These are phyloP conservation scores for Fusarium paranaense DNA, from an alignment of 2,329 filamentous ascomycete genomes.

Conservation along the genomic window DNA sequence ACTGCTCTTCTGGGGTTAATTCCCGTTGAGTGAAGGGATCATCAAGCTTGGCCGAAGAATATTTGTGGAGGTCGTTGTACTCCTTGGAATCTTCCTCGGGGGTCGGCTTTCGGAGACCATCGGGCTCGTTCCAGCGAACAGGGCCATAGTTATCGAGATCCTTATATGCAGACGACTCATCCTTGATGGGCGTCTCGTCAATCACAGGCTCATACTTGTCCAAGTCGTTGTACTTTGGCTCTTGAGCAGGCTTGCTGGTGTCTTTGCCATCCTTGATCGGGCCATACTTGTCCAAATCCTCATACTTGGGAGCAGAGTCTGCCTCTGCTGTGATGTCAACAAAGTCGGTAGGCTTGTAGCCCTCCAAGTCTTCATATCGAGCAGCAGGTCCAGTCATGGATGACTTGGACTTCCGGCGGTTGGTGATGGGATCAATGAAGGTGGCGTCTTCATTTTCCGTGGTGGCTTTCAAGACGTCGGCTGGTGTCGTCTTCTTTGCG, in stretches of 20 bases:
- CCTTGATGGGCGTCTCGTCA: conserved; percentile 43
- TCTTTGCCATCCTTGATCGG: conserved; percentile 45
- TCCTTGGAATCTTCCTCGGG: conserved; percentile 46
- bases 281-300: conserved; percentile 53
- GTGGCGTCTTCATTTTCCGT: conserved; percentile 25
- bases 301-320: conserved; percentile 45
- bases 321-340: conserved; percentile 29
- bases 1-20: conserved; percentile 49
- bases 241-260: conserved; percentile 27
- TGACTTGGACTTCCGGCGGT: conserved; percentile 58
- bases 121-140: conserved; percentile 46
- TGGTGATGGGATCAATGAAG: conserved; percentile 69
- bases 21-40: conserved; percentile 42
- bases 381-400: conserved; percentile 32
- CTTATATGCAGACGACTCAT: conserved; percentile 48
- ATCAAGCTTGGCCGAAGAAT: conserved; percentile 47
- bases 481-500: conserved; percentile 33
- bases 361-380: conserved; percentile 49
- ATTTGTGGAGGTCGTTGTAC: conserved; percentile 53
- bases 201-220: conserved; percentile 52
- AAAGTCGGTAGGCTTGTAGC: conserved; percentile 50
- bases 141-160: conserved; percentile 54
- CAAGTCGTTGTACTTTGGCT: conserved; percentile 47
- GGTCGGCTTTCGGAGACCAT: conserved; percentile 35
- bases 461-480: conserved; percentile 43